Base-by-base conservation (phyloP, 805 yeast species). In the Schizosaccharomyces lindneri region DNA sequence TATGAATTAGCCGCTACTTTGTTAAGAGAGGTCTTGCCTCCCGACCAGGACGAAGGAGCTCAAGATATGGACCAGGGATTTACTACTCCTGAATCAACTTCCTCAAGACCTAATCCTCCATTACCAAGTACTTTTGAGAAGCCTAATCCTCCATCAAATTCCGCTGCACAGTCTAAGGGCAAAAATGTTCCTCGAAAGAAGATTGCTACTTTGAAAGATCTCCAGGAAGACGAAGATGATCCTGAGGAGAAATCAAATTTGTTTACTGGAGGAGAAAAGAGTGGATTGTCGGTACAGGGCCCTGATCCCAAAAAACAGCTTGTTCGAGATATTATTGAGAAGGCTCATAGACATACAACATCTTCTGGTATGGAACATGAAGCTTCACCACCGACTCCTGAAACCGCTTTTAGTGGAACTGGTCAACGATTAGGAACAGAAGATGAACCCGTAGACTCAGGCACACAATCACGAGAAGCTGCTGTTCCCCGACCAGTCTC, bases 241-340 rank as follows among this genome's bases (percentile, higher is more conserved):
- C 27, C 31, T 13, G 60, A 57, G 13, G 60, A 57, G 21, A 41
- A 57, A 4, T 36, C 76, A 64, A 66, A 77, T 70, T 67, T 72
- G 67, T 70, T 79, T 70, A 77, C 82, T 3, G 83, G 83, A 15
- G 83, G 83, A 62, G 89, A 84, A 68, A 83, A 83, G 70, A 81
- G 86, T 3, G 89, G 79, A 2, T 73, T 84, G 66, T 85, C 84
- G 63, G 93, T 84, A 17, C 87, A 84, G 68, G 82, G 74, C 61
- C 73, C 63, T 21, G 63, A 62, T 6, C 64, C 63, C 27, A 65
- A 67, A 21, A 61, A 43, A 51, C 60, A 64, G 43, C 64, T 74
- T 27, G 72, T 73, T 27, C 67, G 69, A 59, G 70, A 70, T 43
- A 72, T 74, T 63, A 64, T 73, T 39, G 63, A 65, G 59, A 68